A percentile compares a stretch with the other conserved stretches of the same genome.
These are phyloP conservation scores for Anastatica hierochuntica DNA, from an alignment of 345 rosid species.

Conservation along the genomic window DNA sequence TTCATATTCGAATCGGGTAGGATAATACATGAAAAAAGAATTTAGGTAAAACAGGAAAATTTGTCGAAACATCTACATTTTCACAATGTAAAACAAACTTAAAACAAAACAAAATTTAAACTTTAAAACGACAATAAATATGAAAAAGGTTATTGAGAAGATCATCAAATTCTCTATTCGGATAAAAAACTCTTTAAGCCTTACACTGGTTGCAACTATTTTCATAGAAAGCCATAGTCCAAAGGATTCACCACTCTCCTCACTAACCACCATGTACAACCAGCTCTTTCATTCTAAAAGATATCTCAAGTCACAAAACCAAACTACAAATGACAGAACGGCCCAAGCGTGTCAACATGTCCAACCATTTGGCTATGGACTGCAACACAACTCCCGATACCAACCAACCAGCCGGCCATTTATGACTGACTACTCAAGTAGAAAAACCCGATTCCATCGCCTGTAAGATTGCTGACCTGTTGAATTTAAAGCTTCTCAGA, in stretches of 20 bases:
- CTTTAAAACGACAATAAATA: too few relatives aligned
- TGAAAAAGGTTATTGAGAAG: background rate
- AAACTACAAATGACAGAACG: background rate
- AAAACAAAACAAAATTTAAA: too few relatives aligned
- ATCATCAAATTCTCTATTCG: background rate
- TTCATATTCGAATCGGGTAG: too few relatives aligned
- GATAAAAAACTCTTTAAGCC: too few relatives aligned
- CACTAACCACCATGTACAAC: slow-evolving; percentile 9
- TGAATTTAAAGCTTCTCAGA: slow-evolving; percentile 63
- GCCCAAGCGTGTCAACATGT: slow-evolving; percentile 14
- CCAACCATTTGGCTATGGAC: slow-evolving; percentile 22
- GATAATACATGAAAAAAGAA: too few relatives aligned
- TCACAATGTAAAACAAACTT: too few relatives aligned
- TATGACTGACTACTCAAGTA: slow-evolving; percentile 6
- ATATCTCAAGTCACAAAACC: background rate
- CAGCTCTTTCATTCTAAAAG: slow-evolving; percentile 8
- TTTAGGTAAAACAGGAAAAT: too few relatives aligned
- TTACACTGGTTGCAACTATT: slow-evolving; percentile 10
- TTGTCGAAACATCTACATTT: too few relatives aligned
- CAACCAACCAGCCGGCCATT: slow-evolving; percentile 3
- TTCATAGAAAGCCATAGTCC: slow-evolving; percentile 15
- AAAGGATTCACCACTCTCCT: slow-evolving; percentile 4
- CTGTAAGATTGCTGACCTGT: slow-evolving; percentile 43
- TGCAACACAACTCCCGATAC: slow-evolving; percentile 15
- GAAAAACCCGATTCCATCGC: slow-evolving; percentile 59